A percentile compares a stretch with the other conserved stretches of the same genome.
These are phyloP conservation scores for Arctium lappa DNA, from an alignment of 129 eudicot genomes.

Conservation along the genomic window DNA sequence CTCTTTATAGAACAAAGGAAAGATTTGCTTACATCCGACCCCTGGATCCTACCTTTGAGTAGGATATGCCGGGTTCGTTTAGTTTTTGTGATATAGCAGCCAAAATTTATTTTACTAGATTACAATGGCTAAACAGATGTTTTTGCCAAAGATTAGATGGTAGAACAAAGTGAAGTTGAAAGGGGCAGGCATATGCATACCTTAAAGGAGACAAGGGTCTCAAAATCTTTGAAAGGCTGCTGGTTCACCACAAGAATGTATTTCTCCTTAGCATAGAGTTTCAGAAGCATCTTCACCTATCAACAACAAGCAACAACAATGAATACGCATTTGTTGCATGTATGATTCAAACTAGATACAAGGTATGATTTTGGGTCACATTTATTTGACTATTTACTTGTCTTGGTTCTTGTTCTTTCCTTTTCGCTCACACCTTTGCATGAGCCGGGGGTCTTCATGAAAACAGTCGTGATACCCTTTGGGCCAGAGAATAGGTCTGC, in stretches of 20 bases:
- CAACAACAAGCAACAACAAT: neutral
- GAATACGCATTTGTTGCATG: neutral
- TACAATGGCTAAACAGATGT: neutral
- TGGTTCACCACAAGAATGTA: slow-evolving; percentile 71
- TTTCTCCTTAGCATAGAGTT: slow-evolving; percentile 62
- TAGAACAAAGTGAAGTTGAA: neutral
- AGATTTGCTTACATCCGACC: too few relatives aligned
- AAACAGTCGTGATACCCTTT: too few relatives aligned
- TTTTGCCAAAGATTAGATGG: neutral
- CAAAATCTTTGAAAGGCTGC: slow-evolving; percentile 49
- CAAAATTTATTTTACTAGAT: neutral
- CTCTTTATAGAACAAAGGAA: too few relatives aligned
- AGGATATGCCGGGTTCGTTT: neutral
- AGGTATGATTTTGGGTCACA: neutral
- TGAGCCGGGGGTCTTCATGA: too few relatives aligned
- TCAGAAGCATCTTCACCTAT: slow-evolving; percentile 62
- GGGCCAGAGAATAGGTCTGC: too few relatives aligned
- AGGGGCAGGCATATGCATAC: slow-evolving; percentile 41
- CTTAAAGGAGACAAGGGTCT: slow-evolving; percentile 77
- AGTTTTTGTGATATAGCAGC: neutral
- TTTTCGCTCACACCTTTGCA: too few relatives aligned
- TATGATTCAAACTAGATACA: neutral
- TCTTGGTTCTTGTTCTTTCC: too few relatives aligned
- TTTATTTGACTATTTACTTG: neutral
- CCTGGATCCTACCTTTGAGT: neutral